phyloP scores from a whole-genome alignment of 2,329 filamentous ascomycete species.

The Passalora sequoiae region DNA sequence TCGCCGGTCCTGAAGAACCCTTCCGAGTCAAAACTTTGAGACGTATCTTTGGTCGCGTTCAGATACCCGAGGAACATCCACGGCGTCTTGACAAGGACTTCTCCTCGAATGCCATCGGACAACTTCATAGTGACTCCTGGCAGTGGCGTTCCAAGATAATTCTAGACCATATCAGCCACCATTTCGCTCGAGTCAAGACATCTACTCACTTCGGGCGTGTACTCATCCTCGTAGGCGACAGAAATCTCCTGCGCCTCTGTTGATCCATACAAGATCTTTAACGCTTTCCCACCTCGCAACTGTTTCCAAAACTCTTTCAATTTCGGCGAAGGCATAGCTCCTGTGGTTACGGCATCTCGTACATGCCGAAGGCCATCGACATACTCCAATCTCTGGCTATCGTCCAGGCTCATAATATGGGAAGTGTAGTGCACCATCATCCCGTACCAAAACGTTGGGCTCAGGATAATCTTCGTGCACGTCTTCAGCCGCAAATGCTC shows the following conservation, averaged over 20 bases:
- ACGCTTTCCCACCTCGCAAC: not conserved
- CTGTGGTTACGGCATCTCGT: not conserved
- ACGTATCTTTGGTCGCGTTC: constrained; percentile 1
- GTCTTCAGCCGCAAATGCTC: constrained; percentile 3
- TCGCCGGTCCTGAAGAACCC: constrained; percentile 4
- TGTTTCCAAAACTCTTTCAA: constrained; percentile 6
- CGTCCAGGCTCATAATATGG: not conserved
- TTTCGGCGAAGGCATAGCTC: constrained; percentile 2
- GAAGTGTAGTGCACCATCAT: constrained; percentile 4
- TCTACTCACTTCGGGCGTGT: not conserved
- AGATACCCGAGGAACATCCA: constrained; percentile 4
- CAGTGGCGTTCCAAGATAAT: constrained; percentile 1
- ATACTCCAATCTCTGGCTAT: not conserved
- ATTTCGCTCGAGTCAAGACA: not conserved
- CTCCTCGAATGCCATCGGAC: not conserved
- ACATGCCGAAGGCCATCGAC: constrained; percentile 1
- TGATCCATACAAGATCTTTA: not conserved
- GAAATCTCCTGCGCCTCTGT: constrained; percentile 5
- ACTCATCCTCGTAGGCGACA: constrained; percentile 2
- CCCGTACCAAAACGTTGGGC: constrained; percentile 4
- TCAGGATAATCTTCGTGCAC: constrained; percentile 2
- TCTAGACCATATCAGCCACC: not conserved
- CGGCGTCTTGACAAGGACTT: constrained; percentile 5
- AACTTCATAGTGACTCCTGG: constrained; percentile 1
- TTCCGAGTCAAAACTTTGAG: constrained; percentile 4